phyloP scores from a whole-genome alignment of 2,329 filamentous ascomycete species.

The Colletotrichum coccodes region DNA sequence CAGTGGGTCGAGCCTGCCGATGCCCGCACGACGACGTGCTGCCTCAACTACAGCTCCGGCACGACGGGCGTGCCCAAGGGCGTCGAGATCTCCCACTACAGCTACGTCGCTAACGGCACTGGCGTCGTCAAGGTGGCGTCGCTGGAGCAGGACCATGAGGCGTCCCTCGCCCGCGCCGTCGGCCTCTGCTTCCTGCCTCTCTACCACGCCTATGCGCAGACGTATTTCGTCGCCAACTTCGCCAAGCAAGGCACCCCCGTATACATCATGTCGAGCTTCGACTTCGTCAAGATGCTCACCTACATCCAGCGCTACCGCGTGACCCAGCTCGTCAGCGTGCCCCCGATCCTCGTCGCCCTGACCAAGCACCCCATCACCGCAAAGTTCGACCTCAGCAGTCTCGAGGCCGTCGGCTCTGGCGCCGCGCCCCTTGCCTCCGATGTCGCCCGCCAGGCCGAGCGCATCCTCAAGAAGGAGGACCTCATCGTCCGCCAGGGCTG shows the following conservation, averaged over 20 bases:
- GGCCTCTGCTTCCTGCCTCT: slow-evolving; percentile 79
- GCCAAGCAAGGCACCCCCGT: slow-evolving; percentile 69
- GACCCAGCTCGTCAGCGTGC: slow-evolving; percentile 74
- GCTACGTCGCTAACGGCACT: slow-evolving; percentile 77
- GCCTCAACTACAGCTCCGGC: slow-evolving; percentile 82
- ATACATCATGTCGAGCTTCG: slow-evolving; percentile 83
- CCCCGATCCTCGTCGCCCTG: slow-evolving; percentile 79
- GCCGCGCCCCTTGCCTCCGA: slow-evolving; percentile 76
- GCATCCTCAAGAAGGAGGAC: slow-evolving; percentile 45
- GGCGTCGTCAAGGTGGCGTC: slow-evolving; percentile 63
- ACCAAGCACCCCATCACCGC: slow-evolving; percentile 75
- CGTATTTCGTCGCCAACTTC: slow-evolving; percentile 71
- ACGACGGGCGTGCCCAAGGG: slow-evolving; percentile 88
- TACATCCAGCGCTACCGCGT: slow-evolving; percentile 76
- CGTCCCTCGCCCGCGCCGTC: slow-evolving; percentile 49
- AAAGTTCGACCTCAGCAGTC: slow-evolving; percentile 74
- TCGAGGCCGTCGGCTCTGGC: slow-evolving; percentile 70
- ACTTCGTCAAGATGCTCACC: slow-evolving; percentile 77
- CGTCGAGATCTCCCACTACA: slow-evolving; percentile 82
- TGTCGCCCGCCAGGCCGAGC: slow-evolving; percentile 66
- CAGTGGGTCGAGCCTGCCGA: slow-evolving; percentile 69
- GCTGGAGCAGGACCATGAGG: slow-evolving; percentile 59
- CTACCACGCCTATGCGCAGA: slow-evolving; percentile 81
- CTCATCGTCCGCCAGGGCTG: slow-evolving; percentile 72
- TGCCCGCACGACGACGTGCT: slow-evolving; percentile 65